Evolutionary conservation across 1,139 yeast genomes (phyloP), one percentile per base, ranked within the genome.

Genomic region (Zygosaccharomyces pseudobailii): DNA sequence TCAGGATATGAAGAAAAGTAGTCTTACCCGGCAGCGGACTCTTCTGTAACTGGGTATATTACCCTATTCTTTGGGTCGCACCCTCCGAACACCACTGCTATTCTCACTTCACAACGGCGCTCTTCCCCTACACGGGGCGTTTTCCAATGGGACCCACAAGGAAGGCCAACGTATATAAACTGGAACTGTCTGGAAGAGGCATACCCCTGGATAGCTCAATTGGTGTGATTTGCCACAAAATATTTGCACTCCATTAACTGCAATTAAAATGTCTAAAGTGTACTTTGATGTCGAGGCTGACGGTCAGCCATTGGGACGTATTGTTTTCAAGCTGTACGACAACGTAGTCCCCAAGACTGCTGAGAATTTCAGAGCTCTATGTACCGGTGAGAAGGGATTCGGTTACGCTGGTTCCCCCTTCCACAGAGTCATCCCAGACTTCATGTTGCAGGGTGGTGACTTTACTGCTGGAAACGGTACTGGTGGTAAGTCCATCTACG

Each of bases 361-460:
- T 62, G 96, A 88, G 77, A 92, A 92, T 80, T 92, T 92, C 89
- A 83, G 96, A 74, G 97, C 96, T 59, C 79, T 92, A 66, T 78
- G 86, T 72, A 92, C 97, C 59, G 97, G 97, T 68, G 97, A 90
- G 79, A 86, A 90, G 79, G 97, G 97, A 55, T 90, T 78, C 71
- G 97, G 97, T 65, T 90, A 84, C 82, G 83, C 85, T 67, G 82
- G 80, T 64, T 89, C 97, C 49, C 74, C 83, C 62, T 92, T 92
- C 96, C 98, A 92, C 90, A 84, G 98, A 77, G 96, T 92, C 62
- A 92, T 92, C 67, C 97, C 97, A 63, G 84, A 87, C 68, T 92
- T 92, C 82, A 92, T 92, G 98, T 79, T 90, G 71, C 98, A 92
- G 78, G 97, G 97, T 75, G 98, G 98, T 82, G 97, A 89, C 74